Evolutionary conservation across 2,329 filamentous ascomycete species (phyloP).

Genomic region (Ophiostoma quercus): DNA sequence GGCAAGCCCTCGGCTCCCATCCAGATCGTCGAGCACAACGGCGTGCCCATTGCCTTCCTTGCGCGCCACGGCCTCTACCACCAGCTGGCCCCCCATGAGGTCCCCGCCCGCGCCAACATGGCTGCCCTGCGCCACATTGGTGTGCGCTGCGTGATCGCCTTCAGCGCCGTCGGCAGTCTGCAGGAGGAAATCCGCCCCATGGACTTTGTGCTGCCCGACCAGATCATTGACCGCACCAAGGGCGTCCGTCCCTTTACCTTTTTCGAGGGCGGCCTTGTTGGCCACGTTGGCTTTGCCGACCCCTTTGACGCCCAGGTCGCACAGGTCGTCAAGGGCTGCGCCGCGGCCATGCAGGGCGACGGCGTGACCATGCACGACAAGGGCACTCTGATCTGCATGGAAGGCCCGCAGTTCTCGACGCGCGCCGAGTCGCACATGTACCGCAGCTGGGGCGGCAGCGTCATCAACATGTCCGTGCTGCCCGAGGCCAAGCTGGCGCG

Average conservation of each 20-base stretch:
- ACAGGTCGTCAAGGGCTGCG: conserved; percentile 71
- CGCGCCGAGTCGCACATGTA: conserved; percentile 95
- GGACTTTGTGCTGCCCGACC: conserved; percentile 94
- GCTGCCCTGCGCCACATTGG: conserved; percentile 90
- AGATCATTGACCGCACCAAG: conserved; percentile 96
- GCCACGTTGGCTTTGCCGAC: conserved; percentile 91
- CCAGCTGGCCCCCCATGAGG: conserved; percentile 86
- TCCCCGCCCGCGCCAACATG: conserved; percentile 93
- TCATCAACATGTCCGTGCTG: conserved; percentile 97
- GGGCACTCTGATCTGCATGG: conserved; percentile 89
- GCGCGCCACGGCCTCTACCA: conserved; percentile 88
- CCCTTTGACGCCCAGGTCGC: conserved; percentile 81
- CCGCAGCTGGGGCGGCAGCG: conserved; percentile 83
- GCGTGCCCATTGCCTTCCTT: conserved; percentile 82
- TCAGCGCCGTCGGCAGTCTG: conserved; percentile 88
- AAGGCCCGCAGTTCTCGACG: conserved; percentile 97
- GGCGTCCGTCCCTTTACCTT: conserved; percentile 91
- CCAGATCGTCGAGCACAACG: conserved; percentile 80
- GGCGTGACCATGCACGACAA: conserved; percentile 78
- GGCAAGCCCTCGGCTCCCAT: conserved; percentile 71
- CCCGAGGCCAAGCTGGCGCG: conserved; percentile 94
- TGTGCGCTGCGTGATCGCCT: conserved; percentile 86
- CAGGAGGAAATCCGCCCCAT: conserved; percentile 90
- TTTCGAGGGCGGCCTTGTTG: conserved; percentile 87
- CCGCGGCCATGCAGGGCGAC: conserved; percentile 69